These are phyloP conservation scores for Clonostachys rhizophaga DNA, from an alignment of 2,329 filamentous ascomycete species.

Conservation along the genomic window DNA sequence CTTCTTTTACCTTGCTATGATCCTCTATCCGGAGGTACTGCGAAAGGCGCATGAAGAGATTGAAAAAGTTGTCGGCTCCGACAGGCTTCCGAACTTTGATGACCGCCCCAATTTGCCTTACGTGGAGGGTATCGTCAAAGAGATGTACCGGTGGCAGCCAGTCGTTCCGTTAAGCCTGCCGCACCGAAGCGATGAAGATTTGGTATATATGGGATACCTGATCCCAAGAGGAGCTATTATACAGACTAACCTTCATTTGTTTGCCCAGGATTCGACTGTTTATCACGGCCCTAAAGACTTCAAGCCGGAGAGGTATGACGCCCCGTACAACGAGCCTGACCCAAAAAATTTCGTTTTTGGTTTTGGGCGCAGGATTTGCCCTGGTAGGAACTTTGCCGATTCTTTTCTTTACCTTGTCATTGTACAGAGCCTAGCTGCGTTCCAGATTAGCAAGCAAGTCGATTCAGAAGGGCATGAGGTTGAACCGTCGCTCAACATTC, in stretches of 20 bases:
- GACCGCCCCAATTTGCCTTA: conserved; percentile 18
- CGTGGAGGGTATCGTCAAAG: conserved; percentile 15
- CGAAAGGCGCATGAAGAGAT: conserved; percentile 14
- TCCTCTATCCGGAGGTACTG: conserved; percentile 10
- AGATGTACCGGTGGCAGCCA: conserved; percentile 14
- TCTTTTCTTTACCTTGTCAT: conserved; percentile 19
- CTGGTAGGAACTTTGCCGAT: conserved; percentile 17
- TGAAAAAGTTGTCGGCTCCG: conserved; percentile 16
- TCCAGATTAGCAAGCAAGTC: conserved; percentile 24
- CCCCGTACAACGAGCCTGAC: conserved; percentile 11
- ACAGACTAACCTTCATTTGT: conserved; percentile 8
- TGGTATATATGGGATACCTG: conserved; percentile 11
- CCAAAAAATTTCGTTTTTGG: conserved; percentile 17
- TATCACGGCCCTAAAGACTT: conserved; percentile 39
- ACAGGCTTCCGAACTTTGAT: conserved; percentile 13
- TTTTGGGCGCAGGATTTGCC: conserved; percentile 21
- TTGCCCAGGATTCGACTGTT: conserved; percentile 19
- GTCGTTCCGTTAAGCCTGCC: conserved; percentile 24
- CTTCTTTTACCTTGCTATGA: conserved; percentile 13
- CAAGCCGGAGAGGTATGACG: conserved; percentile 18
- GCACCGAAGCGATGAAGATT: conserved; percentile 22
- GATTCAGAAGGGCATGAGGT: conserved; percentile 2
- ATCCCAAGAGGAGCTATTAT: conserved; percentile 17
- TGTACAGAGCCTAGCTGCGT: conserved; percentile 36
- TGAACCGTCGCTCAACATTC: background rate